phyloP scores from a whole-genome alignment of 805 yeast genomes.

The Metschnikowia kunwiensis region DNA sequence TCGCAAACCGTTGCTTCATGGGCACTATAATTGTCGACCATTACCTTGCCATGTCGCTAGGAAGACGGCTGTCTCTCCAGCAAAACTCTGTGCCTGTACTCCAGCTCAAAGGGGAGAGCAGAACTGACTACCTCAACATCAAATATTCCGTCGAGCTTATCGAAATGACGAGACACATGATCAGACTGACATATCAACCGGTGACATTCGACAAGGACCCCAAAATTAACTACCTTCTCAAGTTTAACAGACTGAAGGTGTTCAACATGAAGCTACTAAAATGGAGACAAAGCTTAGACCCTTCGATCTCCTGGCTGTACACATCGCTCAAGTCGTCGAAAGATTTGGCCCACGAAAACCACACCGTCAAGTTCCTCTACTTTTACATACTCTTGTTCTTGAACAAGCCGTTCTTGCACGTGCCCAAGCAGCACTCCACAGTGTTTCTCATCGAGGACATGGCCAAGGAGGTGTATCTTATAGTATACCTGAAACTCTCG shows the following conservation, averaged over 20 bases:
- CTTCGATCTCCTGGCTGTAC: constrained; percentile 17
- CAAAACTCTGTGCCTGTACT: constrained; percentile 13
- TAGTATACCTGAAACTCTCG: constrained; percentile 12
- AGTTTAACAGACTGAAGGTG: constrained; percentile 18
- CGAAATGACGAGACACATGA: constrained; percentile 17
- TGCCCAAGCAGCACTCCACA: constrained; percentile 18
- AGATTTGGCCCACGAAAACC: constrained; percentile 15
- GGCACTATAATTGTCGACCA: constrained; percentile 16
- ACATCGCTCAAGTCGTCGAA: constrained; percentile 13
- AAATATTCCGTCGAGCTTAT: constrained; percentile 17
- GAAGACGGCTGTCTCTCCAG: constrained; percentile 12
- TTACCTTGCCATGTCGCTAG: constrained; percentile 16
- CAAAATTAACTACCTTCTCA: constrained; percentile 18
- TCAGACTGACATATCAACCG: constrained; percentile 18
- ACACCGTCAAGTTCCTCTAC: constrained; percentile 16
- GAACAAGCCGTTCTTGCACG: constrained; percentile 21
- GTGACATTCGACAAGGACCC: constrained; percentile 18
- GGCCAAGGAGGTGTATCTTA: constrained; percentile 15
- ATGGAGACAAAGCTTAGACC: constrained; percentile 16
- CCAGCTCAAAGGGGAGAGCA: constrained; percentile 13
- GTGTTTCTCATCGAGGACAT: constrained; percentile 19
- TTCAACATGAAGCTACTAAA: constrained; percentile 18
- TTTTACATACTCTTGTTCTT: constrained; percentile 16
- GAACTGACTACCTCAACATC: constrained; percentile 11
- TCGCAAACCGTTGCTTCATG: constrained; percentile 15